Evolutionary conservation across 2,329 filamentous ascomycete genomes (phyloP).

Genomic region (Fusarium camptoceras): DNA sequence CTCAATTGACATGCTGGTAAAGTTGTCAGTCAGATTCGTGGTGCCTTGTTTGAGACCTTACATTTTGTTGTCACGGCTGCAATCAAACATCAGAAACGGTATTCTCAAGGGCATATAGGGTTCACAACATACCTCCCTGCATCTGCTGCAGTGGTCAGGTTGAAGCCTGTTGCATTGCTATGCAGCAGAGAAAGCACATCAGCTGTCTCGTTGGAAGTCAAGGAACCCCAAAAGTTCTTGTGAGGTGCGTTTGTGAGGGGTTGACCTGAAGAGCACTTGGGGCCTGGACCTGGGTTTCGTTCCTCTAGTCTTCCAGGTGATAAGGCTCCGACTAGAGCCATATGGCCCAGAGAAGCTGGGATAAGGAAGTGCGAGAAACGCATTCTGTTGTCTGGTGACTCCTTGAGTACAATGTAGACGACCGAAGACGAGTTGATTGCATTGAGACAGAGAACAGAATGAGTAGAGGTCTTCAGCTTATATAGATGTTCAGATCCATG

Average conservation of each 20-base stretch:
- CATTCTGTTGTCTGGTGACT: neutral
- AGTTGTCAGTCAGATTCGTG: fast-evolving
- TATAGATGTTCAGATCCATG: neutral
- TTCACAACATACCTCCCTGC: neutral
- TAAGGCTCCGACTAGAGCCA: neutral
- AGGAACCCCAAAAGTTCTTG: slow-evolving; percentile 12
- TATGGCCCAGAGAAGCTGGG: neutral
- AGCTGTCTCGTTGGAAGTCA: neutral
- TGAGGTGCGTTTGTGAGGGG: neutral
- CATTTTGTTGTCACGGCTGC: slow-evolving; percentile 7
- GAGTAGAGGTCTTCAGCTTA: neutral
- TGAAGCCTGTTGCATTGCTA: neutral
- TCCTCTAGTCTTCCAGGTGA: neutral
- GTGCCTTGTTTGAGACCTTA: fast-evolving
- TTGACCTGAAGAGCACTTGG: neutral
- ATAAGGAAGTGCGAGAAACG: neutral
- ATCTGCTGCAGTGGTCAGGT: neutral
- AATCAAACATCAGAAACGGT: neutral
- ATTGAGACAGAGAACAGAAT: neutral
- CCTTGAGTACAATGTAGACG: neutral
- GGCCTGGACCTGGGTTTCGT: neutral
- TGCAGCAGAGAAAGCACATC: slow-evolving; percentile 5
- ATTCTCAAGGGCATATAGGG: fast-evolving
- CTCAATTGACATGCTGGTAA: neutral
- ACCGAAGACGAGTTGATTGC: neutral